Conservation (phyloP, 768 basidiomycete genomes). For the Leccinum subgranulosum region DNA sequence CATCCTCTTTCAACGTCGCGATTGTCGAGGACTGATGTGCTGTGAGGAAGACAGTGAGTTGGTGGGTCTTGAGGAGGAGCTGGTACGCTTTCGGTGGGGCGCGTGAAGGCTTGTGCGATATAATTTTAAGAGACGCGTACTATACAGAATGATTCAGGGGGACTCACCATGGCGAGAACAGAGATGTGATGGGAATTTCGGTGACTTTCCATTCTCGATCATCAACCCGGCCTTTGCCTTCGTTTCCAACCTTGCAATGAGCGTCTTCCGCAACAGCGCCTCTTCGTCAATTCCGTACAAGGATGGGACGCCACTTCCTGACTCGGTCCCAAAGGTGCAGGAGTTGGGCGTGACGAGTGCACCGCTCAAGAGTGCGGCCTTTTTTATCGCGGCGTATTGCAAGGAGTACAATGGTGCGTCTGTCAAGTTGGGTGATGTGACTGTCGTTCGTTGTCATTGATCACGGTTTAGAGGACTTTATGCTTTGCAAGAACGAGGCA, state of each 20-base stretch:
- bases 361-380: slow-evolving; percentile 93
- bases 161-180: slow-evolving; percentile 19
- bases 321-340: slow-evolving; percentile 68
- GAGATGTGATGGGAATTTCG: slow-evolving; percentile 17
- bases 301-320: slow-evolving; percentile 66
- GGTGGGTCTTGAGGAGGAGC: slow-evolving; percentile 71
- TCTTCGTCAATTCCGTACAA: slow-evolving; percentile 49
- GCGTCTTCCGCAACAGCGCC: slow-evolving; percentile 48
- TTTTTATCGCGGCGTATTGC: slow-evolving; percentile 96
- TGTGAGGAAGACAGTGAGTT: slow-evolving; percentile 60
- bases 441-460: slow-evolving; percentile 5
- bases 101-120: slow-evolving; percentile 44
- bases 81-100: slow-evolving; percentile 62
- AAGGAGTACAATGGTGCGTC: slow-evolving; percentile 95
- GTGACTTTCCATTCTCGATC: slow-evolving; percentile 20
- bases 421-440: too few species aligned
- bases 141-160: neutral
- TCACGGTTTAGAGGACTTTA: slow-evolving; percentile 71
- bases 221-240: slow-evolving; percentile 11
- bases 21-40: slow-evolving; percentile 53
- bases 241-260: slow-evolving; percentile 43
- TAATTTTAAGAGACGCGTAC: neutral
- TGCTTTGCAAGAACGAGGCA: slow-evolving; percentile 96
- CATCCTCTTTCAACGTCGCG: slow-evolving; percentile 58
- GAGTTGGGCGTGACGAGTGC: slow-evolving; percentile 90